These are phyloP conservation scores for Purpureocillium takamizusanense DNA, from an alignment of 2,329 filamentous ascomycete genomes.

Conservation along the genomic window DNA sequence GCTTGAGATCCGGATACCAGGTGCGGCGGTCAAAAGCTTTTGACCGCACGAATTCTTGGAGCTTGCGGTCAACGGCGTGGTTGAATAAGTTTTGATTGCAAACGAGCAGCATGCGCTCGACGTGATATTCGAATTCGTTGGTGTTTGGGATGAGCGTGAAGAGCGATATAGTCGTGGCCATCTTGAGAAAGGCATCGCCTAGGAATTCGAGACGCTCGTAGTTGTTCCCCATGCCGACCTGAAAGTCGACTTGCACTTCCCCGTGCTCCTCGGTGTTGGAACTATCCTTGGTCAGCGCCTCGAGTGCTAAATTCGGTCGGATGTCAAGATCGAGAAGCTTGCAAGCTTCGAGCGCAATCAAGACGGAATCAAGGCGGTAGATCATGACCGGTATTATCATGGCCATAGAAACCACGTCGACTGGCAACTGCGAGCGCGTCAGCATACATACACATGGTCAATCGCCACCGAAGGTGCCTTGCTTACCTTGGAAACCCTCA, in stretches of 20 bases:
- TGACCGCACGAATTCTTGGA: conserved; percentile 74
- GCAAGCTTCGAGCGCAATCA: conserved; percentile 73
- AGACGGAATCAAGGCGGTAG: conserved; percentile 69
- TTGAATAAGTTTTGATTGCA: conserved; percentile 88
- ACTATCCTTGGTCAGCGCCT: conserved; percentile 88
- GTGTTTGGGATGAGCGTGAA: conserved; percentile 69
- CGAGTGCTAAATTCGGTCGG: conserved; percentile 62
- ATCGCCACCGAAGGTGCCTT: too few species aligned
- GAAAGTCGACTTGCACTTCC: conserved; percentile 61
- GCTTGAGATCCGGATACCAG: conserved; percentile 80
- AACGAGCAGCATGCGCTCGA: conserved; percentile 80
- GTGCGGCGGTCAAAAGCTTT: conserved; percentile 68
- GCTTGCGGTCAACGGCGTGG: conserved; percentile 56
- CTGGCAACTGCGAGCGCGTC: conserved; percentile 46
- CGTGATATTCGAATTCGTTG: conserved; percentile 81
- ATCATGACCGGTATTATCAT: conserved; percentile 78
- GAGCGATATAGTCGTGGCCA: conserved; percentile 84
- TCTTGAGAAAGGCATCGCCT: conserved; percentile 90
- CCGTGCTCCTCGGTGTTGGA: conserved; percentile 71
- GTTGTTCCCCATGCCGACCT: conserved; percentile 82
- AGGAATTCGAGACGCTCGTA: conserved; percentile 93
- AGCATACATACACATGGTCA: conserved; percentile 8
- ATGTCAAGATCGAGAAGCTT: conserved; percentile 55
- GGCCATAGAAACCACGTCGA: conserved; percentile 60
- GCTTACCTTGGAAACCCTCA: conserved; percentile 68